phyloP scores from a whole-genome alignment of 371 early-diverging fungal species.

The Lichtheimia ornata region DNA sequence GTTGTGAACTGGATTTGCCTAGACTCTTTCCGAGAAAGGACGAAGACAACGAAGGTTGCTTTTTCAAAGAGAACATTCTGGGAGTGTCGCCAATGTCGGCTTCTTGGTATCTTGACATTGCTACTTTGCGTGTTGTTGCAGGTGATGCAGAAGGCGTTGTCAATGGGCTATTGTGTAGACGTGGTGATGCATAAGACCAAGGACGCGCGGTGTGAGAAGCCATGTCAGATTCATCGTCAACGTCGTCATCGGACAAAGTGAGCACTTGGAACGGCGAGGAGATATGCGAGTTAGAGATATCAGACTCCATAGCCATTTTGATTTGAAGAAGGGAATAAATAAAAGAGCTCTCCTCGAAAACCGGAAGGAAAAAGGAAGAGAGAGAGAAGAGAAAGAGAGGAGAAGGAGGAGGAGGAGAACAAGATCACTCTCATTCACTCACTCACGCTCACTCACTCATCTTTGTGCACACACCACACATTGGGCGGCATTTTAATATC shows the following conservation, averaged over 20 bases:
- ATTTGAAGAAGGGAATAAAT: constrained; percentile 1
- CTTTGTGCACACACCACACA: too few relatives aligned
- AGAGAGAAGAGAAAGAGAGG: constrained; percentile 3
- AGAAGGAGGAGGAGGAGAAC: not conserved
- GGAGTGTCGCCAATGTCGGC: constrained; percentile 45
- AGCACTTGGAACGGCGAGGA: constrained; percentile 9
- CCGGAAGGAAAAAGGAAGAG: not conserved
- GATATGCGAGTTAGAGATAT: constrained; percentile 7
- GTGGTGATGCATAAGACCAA: constrained; percentile 13
- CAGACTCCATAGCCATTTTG: constrained; percentile 10
- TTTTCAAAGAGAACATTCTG: constrained; percentile 23
- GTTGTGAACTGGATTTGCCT: constrained; percentile 30
- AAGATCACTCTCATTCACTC: too few relatives aligned
- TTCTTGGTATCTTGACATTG: constrained; percentile 22
- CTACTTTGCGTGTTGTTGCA: not conserved
- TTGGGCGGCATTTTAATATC: too few relatives aligned
- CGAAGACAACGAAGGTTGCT: constrained; percentile 33
- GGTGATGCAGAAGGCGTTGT: constrained; percentile 11
- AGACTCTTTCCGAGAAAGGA: constrained; percentile 9
- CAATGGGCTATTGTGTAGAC: constrained; percentile 4
- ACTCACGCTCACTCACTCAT: too few relatives aligned
- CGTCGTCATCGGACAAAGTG: constrained; percentile 3
- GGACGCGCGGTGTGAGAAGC: constrained; percentile 11
- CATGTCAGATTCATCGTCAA: not conserved
- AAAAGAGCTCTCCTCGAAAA: constrained; percentile 1